Percentiles rank a stretch among this genome's conserved stretches.
Evolutionary conservation across 2,329 filamentous ascomycete genomes (phyloP).

Genomic region (Colletotrichum orbiculare): DNA sequence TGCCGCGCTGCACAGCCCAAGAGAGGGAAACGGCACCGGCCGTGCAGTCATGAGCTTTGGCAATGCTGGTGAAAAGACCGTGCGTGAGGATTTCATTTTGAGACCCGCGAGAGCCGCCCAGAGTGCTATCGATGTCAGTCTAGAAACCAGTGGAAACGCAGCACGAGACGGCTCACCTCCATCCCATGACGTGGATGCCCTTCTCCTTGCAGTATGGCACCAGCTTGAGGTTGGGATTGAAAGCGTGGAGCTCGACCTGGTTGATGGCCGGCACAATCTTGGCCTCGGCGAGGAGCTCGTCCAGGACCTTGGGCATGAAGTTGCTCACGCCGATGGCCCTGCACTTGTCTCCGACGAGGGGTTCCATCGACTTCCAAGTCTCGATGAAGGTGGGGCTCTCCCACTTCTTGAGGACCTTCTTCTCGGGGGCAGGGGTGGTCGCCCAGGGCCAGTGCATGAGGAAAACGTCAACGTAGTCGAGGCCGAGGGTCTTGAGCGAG

Average conservation of each 20-base stretch:
- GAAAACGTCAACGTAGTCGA: slow-evolving; percentile 48
- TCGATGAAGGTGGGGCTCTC: slow-evolving; percentile 44
- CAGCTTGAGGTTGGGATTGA: slow-evolving; percentile 46
- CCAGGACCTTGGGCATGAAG: slow-evolving; percentile 45
- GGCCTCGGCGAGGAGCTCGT: slow-evolving; percentile 40
- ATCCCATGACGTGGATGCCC: slow-evolving; percentile 46
- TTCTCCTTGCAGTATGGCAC: slow-evolving; percentile 45
- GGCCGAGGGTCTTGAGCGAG: slow-evolving; percentile 42
- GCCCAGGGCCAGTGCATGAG: slow-evolving; percentile 52
- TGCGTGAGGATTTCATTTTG: slow-evolving; percentile 39
- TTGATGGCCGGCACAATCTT: slow-evolving; percentile 45
- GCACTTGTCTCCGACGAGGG: slow-evolving; percentile 41
- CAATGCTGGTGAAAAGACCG: slow-evolving; percentile 40
- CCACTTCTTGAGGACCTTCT: slow-evolving; percentile 37
- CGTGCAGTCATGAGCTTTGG: slow-evolving; percentile 40
- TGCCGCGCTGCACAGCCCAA: slow-evolving; percentile 42
- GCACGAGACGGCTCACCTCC: slow-evolving; percentile 38
- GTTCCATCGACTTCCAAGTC: slow-evolving; percentile 45
- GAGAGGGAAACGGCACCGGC: slow-evolving; percentile 42
- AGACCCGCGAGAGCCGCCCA: slow-evolving; percentile 26
- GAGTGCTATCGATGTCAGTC: slow-evolving; percentile 10
- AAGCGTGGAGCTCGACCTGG: slow-evolving; percentile 47
- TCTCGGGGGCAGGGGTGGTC: slow-evolving; percentile 39
- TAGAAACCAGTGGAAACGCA: no score
- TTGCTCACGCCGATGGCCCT: slow-evolving; percentile 47